These are phyloP conservation scores for Zychaea mexicana DNA, from an alignment of 371 early-diverging fungal species.

Conservation along the genomic window DNA sequence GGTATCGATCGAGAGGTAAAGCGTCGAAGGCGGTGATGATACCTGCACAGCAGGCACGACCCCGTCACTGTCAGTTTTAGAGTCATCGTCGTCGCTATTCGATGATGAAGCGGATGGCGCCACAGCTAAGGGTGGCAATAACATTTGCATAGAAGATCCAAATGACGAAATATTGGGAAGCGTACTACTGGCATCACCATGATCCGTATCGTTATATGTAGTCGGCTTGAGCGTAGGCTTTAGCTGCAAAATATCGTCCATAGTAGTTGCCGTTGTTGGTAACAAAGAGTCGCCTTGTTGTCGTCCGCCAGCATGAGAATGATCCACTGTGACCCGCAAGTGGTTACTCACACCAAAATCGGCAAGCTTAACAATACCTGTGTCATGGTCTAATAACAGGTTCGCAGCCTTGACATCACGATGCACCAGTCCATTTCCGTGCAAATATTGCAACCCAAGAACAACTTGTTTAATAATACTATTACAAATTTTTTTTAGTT, in stretches of 20 bases:
- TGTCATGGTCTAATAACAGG: constrained; percentile 80
- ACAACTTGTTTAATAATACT: constrained; percentile 85
- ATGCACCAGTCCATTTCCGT: constrained; percentile 90
- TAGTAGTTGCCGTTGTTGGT: background rate
- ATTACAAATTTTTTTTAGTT: background rate
- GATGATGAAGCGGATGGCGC: constrained; percentile 25
- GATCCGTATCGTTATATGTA: background rate
- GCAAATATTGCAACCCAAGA: constrained; percentile 86
- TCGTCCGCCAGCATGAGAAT: too few relatives aligned
- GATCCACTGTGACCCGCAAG: constrained; percentile 3
- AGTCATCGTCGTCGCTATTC: background rate
- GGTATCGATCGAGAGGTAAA: background rate
- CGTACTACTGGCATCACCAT: constrained; percentile 2
- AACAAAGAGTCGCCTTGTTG: background rate
- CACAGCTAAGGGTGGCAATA: constrained; percentile 63
- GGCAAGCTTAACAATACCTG: constrained; percentile 42
- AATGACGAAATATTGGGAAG: background rate
- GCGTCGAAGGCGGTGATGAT: background rate
- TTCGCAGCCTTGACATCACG: constrained; percentile 96
- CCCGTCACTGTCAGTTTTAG: constrained; percentile 12
- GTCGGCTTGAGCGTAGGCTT: background rate
- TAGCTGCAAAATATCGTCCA: background rate
- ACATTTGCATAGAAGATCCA: constrained; percentile 4
- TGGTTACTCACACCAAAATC: constrained; percentile 48
- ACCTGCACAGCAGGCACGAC: constrained; percentile 39